A percentile compares a stretch with the other conserved stretches of the same genome.
phyloP scores from a whole-genome alignment of 257 asterid species.

The Jaltomata sinuosa region DNA sequence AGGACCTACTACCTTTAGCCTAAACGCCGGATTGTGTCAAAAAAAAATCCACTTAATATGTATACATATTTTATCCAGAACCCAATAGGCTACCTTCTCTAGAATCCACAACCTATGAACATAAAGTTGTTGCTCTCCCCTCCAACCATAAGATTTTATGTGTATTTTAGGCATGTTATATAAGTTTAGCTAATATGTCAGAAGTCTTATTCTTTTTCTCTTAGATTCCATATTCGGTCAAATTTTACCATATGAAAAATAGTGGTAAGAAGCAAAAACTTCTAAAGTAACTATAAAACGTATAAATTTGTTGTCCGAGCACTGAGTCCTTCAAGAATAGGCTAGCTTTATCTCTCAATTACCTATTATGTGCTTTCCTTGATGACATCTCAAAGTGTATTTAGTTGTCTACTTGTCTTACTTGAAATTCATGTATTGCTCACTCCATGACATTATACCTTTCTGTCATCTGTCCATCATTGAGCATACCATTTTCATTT shows the following conservation, averaged over 20 bases:
- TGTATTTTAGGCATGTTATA: background rate
- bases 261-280: background rate
- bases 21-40: background rate
- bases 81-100: background rate
- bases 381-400: background rate
- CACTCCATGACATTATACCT: background rate
- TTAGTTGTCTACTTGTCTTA: background rate
- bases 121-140: background rate
- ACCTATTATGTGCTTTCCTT: background rate
- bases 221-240: background rate
- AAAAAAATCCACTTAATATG: background rate
- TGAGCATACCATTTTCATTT: background rate
- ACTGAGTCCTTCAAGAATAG: background rate
- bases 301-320: background rate
- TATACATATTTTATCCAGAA: background rate
- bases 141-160: background rate
- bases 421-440: background rate
- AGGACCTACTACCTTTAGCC: background rate
- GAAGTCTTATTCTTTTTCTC: background rate
- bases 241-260: background rate
- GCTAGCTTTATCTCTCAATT: background rate
- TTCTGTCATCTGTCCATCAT: background rate
- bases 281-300: background rate
- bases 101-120: background rate
- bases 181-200: background rate